A percentile compares a stretch with the other conserved stretches of the same genome.
These are phyloP conservation scores for Strobilomyces dryophilus DNA, from an alignment of 768 basidiomycete genomes.

Conservation along the genomic window DNA sequence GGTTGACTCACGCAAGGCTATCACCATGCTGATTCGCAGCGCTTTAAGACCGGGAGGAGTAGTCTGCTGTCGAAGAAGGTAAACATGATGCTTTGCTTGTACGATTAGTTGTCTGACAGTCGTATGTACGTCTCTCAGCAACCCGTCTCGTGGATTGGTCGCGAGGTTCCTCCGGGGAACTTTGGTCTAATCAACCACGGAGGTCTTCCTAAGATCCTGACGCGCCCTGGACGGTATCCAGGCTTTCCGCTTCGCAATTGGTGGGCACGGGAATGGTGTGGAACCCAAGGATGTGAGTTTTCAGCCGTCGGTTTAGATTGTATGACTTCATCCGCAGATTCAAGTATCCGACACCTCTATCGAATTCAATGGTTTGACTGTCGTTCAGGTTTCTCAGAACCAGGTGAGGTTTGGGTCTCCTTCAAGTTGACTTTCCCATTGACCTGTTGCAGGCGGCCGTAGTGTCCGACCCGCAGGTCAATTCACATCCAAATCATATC, in stretches of 20 bases:
- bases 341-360: slow-evolving; percentile 80
- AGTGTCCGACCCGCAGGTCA: slow-evolving; percentile 64
- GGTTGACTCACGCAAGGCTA: neutral
- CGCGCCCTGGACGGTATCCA: slow-evolving; percentile 74
- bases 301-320: neutral
- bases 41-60: slow-evolving; percentile 49
- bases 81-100: slow-evolving; percentile 6
- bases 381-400: slow-evolving; percentile 88
- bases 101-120: neutral
- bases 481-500: neutral
- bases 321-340: neutral
- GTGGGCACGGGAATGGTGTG: slow-evolving; percentile 77
- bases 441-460: slow-evolving; percentile 47
- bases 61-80: slow-evolving; percentile 63
- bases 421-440: neutral
- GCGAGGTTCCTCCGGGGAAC: slow-evolving; percentile 66
- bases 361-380: slow-evolving; percentile 72
- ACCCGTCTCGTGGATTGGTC: slow-evolving; percentile 68
- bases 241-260: slow-evolving; percentile 73
- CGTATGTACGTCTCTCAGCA: slow-evolving; percentile 27
- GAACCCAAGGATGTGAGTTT: slow-evolving; percentile 60
- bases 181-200: slow-evolving; percentile 79
- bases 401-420: slow-evolving; percentile 35
- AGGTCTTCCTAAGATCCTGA: slow-evolving; percentile 74
- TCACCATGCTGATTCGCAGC: slow-evolving; percentile 2